These are phyloP conservation scores for Rehmannia glutinosa DNA, from an alignment of 257 asterid genomes.

Conservation along the genomic window DNA sequence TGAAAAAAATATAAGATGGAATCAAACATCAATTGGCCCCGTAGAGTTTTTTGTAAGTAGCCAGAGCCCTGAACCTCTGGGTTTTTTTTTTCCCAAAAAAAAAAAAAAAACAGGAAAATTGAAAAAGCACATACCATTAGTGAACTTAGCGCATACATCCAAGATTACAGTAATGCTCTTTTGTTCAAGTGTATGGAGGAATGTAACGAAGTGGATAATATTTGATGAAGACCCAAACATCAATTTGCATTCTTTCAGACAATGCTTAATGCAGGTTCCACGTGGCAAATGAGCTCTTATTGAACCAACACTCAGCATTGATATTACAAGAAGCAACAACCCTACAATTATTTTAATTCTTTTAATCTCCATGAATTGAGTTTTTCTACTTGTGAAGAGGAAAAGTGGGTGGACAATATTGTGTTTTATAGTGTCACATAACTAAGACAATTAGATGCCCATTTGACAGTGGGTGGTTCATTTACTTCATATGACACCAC, in stretches of 20 bases:
- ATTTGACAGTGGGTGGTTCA: constrained; percentile 28
- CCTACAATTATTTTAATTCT: constrained; percentile 9
- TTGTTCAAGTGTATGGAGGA: constrained; percentile 23
- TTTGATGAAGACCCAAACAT: constrained; percentile 32
- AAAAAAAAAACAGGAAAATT: no score
- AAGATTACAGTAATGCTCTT: constrained; percentile 29
- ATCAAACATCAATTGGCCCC: no score
- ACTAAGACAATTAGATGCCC: neutral
- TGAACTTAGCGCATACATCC: constrained; percentile 37
- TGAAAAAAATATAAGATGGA: no score
- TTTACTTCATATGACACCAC: constrained; percentile 22
- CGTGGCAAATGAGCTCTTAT: constrained; percentile 29
- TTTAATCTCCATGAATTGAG: constrained; percentile 23
- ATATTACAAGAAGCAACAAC: constrained; percentile 9
- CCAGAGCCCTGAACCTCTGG: no score
- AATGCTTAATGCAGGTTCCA: constrained; percentile 32
- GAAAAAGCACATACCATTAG: constrained; percentile 14
- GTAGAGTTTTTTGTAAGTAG: no score
- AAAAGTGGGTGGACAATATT: neutral
- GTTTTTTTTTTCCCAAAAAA: no score
- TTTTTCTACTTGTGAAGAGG: neutral
- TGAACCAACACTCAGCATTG: constrained; percentile 6
- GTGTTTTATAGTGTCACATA: neutral
- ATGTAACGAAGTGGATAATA: constrained; percentile 39
- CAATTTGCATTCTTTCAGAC: constrained; percentile 34